Base-by-base conservation (phyloP, 495 filamentous ascomycete species). In the Talaromyces ruber region DNA sequence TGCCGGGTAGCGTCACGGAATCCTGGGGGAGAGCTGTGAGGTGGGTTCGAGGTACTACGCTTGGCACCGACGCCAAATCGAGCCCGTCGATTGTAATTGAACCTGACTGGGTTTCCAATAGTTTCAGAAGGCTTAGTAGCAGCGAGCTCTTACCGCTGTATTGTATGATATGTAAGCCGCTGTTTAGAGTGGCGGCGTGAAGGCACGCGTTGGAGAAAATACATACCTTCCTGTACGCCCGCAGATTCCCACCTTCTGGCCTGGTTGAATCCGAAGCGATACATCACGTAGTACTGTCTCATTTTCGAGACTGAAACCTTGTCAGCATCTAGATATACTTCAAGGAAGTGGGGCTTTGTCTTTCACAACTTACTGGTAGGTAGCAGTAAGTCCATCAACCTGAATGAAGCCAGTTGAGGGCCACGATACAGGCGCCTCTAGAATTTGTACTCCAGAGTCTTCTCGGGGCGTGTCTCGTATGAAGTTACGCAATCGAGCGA, bases 241-340 rank as follows among this genome's bases (percentile, higher is more conserved):
- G 58, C 74, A 79, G 52, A 87, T 83, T 22, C 76, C 81, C 37
- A 86, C 70, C 59, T 86, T 86, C 67, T 87, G 77, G 16, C 84
- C 85, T 5, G 79, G 71, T 9, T 71, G 59, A 34, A 88, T 77
- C 12, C 70, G 66, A 0, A 87, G 64, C 9, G 76, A 81, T 11
- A 87, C 66, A 54, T 82, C 67, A 8, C 76, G 71, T 51, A 86
- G 72, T 9, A 80, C 80, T 5, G 70, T 72, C 56, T 77, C 72
- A 7, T 65, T 65, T 6, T 64, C 63, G n/a, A n/a, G 53, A 56
- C 53, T 56, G 53, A 56, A n/a, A 29, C 53, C 12, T 12, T n/a
- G 8, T 12, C 18, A 30, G 58, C 22, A 53, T 65, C 32, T 72
- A 76, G 72, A 68, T 70, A 64, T 80, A 78, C 69, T 68, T 32